Evolutionary conservation across 495 filamentous ascomycete species (phyloP).

Genomic region (Penicillium simplicissimum): DNA sequence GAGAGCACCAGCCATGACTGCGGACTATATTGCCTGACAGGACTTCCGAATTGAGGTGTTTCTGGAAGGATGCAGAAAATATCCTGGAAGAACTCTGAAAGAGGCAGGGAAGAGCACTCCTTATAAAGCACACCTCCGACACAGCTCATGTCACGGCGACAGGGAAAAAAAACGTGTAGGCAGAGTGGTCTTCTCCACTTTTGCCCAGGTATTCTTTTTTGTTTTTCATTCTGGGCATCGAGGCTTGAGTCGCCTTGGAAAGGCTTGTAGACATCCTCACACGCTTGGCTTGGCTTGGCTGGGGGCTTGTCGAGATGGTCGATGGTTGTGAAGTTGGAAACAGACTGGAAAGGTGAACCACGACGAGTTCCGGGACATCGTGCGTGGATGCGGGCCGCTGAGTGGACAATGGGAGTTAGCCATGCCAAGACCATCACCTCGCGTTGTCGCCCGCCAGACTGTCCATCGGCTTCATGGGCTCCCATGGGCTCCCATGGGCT

Average conservation of each 20-base stretch:
- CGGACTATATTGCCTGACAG: not conserved
- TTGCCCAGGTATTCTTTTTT: not conserved
- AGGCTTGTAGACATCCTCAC: not conserved
- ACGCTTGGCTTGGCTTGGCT: not conserved
- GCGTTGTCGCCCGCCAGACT: not conserved
- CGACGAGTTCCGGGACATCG: not conserved
- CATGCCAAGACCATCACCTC: not conserved
- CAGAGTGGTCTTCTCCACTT: not conserved
- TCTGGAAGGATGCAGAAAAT: not conserved
- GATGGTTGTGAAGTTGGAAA: not conserved
- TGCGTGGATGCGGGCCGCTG: not conserved
- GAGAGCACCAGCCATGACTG: not conserved
- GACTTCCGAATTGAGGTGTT: not conserved
- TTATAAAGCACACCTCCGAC: not conserved
- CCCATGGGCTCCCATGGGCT: no score
- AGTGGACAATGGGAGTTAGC: not conserved
- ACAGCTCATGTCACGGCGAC: no score
- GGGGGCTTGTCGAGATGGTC: not conserved
- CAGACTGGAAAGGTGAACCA: not conserved
- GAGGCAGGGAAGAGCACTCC: not conserved
- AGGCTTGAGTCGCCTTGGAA: not conserved
- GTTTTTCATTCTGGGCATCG: not conserved
- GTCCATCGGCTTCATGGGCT: not conserved
- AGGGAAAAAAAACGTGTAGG: not conserved
- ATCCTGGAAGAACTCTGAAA: not conserved